Percentiles rank a stretch among this genome's conserved stretches.
phyloP scores from a whole-genome alignment of 73 alveolate species.

The Paramecium bursaria region DNA sequence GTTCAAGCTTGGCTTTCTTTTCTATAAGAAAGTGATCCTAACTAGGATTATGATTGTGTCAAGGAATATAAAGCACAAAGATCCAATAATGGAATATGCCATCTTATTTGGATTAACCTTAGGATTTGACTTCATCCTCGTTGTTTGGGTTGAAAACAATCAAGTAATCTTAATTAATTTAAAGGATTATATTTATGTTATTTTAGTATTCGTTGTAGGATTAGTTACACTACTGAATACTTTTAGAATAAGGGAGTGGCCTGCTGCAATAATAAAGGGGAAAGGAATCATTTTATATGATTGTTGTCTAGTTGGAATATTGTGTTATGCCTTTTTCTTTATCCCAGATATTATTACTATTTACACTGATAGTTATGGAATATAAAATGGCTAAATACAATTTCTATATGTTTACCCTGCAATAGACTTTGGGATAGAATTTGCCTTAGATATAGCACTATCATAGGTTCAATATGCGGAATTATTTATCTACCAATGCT shows the following conservation, averaged over 20 bases:
- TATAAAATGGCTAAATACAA: neutral
- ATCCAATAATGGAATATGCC: slow-evolving; percentile 37
- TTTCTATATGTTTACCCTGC: slow-evolving; percentile 30
- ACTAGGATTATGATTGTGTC: slow-evolving; percentile 33
- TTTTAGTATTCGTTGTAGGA: slow-evolving; percentile 7
- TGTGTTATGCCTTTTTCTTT: slow-evolving; percentile 7
- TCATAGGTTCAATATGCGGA: slow-evolving; percentile 2
- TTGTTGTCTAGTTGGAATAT: neutral
- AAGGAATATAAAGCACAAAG: slow-evolving; percentile 48
- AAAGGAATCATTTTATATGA: slow-evolving; percentile 49
- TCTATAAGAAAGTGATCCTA: neutral
- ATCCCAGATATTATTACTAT: slow-evolving; percentile 13
- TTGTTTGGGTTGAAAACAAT: slow-evolving; percentile 32
- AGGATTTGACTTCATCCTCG: slow-evolving; percentile 4
- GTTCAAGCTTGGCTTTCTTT: slow-evolving; percentile 29
- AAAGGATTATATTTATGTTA: slow-evolving; percentile 26
- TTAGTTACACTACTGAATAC: slow-evolving; percentile 39
- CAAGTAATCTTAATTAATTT: no score
- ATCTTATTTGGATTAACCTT: slow-evolving; percentile 5
- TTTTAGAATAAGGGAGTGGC: slow-evolving; percentile 52
- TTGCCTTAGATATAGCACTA: neutral
- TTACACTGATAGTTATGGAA: neutral
- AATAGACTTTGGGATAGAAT: slow-evolving; percentile 21
- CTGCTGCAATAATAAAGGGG: slow-evolving; percentile 15
- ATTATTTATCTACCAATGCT: slow-evolving; percentile 28